Base-by-base conservation (phyloP, 2,329 filamentous ascomycete species). In the Colletotrichum plurivorum region DNA sequence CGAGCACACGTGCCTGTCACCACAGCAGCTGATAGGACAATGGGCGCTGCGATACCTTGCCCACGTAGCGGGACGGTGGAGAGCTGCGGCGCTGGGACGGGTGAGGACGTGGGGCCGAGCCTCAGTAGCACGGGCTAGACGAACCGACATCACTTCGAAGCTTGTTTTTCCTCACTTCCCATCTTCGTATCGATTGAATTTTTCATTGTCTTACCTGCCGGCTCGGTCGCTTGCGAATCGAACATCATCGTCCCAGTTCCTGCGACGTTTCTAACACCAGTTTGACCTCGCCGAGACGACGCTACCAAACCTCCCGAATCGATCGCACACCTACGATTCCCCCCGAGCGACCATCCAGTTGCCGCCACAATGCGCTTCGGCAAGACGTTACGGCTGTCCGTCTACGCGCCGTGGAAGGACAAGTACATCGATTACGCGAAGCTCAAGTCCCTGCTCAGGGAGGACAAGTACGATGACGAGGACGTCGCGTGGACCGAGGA, bases 351-450 rank as follows among this genome's bases (percentile, higher is more conserved):
- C 51, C 31, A 27, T 43, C 18, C 18, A 39, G 20, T 36, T 16
- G 39, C 48, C 49, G 49, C 62, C 41, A 85, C 70, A 57, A 98
- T 99, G 96, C 93, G 94, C 76, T 99, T 98, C 85, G 95, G 95
- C 71, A 94, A 91, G 84, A 98, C 94, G 59, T 88, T 99, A 70
- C 90, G 91, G 76, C 89, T 90, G 76, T 91, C 93, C 69, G 86
- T 93, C 75, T 96, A 98, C 80, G 83, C 88, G 74, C 94, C 94
- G 77, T 99, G 95, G 95, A 93, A 92, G 81, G 93, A 92, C 79
- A 89, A 97, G 77, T 98, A 99, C 85, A 94, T 99, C 78, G 95
- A 98, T 84, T 99, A 99, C 82, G 84, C 88, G 75, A 97, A 95
- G 87, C 90, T 99, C 73, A 98, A 98, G 87, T 87, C 88, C 76